Evolutionary conservation across 768 basidiomycete species (phyloP).

Genomic region (Suillus alpinus): DNA sequence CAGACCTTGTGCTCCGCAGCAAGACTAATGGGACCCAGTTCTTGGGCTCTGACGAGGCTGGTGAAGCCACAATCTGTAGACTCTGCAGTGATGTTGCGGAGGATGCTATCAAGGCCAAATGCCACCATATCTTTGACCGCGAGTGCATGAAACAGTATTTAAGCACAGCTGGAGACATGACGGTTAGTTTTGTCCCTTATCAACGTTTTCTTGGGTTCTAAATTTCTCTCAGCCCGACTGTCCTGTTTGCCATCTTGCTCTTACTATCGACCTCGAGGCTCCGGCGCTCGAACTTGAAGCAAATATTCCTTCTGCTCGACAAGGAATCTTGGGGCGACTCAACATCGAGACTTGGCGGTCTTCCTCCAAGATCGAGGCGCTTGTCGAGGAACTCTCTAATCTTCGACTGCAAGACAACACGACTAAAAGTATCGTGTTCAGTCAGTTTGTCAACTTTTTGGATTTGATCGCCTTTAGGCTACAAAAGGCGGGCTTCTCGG

Average conservation of each 20-base stretch:
- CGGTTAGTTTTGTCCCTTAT: constrained; percentile 38
- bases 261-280: constrained; percentile 95
- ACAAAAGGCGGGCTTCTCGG: constrained; percentile 88
- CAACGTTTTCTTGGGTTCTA: not conserved
- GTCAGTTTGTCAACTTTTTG: constrained; percentile 90
- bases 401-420: constrained; percentile 81
- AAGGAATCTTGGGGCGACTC: constrained; percentile 91
- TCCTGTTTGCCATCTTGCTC: constrained; percentile 88
- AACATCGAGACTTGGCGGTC: constrained; percentile 90
- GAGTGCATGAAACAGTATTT: constrained; percentile 96
- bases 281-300: constrained; percentile 86
- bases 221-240: constrained; percentile 67
- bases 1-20: constrained; percentile 88
- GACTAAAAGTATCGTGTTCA: constrained; percentile 96
- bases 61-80: constrained; percentile 84
- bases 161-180: constrained; percentile 64
- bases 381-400: constrained; percentile 90
- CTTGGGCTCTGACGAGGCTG: constrained; percentile 47
- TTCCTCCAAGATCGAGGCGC: constrained; percentile 95
- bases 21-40: constrained; percentile 73
- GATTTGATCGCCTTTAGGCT: constrained; percentile 92
- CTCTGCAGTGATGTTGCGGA: constrained; percentile 97
- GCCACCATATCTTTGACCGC: constrained; percentile 92
- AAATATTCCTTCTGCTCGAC: constrained; percentile 47
- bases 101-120: constrained; percentile 93